Evolutionary conservation across 441 rosid species (phyloP), one percentile per base, ranked within the genome.

Genomic region (Erysimum cheiri): DNA sequence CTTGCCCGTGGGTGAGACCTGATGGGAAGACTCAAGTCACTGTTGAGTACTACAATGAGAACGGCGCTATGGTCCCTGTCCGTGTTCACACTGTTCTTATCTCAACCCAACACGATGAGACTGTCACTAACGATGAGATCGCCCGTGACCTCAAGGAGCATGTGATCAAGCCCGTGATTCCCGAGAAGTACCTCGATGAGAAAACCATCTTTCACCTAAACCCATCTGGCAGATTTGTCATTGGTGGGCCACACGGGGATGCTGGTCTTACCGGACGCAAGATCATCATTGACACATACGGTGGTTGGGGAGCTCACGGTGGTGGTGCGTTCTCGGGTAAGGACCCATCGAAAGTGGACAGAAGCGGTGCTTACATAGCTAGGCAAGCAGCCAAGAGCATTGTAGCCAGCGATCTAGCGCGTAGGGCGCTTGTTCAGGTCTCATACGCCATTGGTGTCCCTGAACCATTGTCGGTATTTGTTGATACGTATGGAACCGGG

Each of bases 181-280:
- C 91, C 0, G 87, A 80, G 46, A 80, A 84, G 72, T 86, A 84
- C 71, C 83, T 86, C 1, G 91, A 86, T 13, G 91, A 85, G 74
- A 87, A 85, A 71, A 87, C 92, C 40, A 87, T 87, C 67, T 87
- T 87, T 65, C 92, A 87, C 69, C 80, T 83, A 0, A 87, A 87
- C 83, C 89, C 92, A 12, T 85, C 89, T 13, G 92, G 89, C 8
- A 79, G 89, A 8, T 85, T 83, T 5, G 92, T 87, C 24, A 83
- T 87, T n/a, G 92, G 89, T 28, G 89, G 89, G 0, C 92, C 92
- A 13, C 92, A 83, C n/a, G 92, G 89, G 17, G 89, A 87, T 59
- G 92, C 92, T 0, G 89, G 92, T 56, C 77, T 87, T 4, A 87
- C 89, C 0, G 89, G 92, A 46, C 84, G 88, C 12, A 85, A 87